These are phyloP conservation scores for Carex kokanica DNA, from an alignment of 176 grass and related monocot genomes.

Conservation along the genomic window DNA sequence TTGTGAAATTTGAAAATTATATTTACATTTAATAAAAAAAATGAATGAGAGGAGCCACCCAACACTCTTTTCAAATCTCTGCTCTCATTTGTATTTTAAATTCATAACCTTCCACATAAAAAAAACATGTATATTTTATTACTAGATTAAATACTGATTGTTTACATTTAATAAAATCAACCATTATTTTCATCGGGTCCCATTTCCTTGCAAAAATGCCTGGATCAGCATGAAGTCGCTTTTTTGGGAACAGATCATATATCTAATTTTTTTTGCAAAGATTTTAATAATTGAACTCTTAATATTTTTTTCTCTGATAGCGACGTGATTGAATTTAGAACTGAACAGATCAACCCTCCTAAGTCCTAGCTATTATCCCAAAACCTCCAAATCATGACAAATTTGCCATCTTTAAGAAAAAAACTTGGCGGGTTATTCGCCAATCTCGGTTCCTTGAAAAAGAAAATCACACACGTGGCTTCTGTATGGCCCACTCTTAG, in stretches of 20 bases:
- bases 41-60: too few species aligned
- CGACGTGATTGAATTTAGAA: too few species aligned
- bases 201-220: not conserved
- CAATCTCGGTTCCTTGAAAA: conserved; percentile 3
- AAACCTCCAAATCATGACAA: not conserved
- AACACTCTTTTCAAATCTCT: too few species aligned
- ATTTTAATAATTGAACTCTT: not conserved
- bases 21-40: not conserved
- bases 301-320: not conserved
- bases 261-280: not conserved
- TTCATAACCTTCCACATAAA: too few species aligned
- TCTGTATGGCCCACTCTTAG: not conserved
- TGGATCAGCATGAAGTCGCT: not conserved
- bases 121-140: too few species aligned
- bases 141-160: too few species aligned
- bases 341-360: too few species aligned
- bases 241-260: too few species aligned
- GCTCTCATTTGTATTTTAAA: too few species aligned
- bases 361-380: not conserved
- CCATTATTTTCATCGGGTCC: not conserved
- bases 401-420: conserved; percentile 9
- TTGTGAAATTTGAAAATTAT: not conserved
- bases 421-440: not conserved
- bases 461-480: not conserved
- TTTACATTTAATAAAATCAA: not conserved